Conservation (phyloP, 192 early-diverging fungal species). For the Coemansia sp. region DNA sequence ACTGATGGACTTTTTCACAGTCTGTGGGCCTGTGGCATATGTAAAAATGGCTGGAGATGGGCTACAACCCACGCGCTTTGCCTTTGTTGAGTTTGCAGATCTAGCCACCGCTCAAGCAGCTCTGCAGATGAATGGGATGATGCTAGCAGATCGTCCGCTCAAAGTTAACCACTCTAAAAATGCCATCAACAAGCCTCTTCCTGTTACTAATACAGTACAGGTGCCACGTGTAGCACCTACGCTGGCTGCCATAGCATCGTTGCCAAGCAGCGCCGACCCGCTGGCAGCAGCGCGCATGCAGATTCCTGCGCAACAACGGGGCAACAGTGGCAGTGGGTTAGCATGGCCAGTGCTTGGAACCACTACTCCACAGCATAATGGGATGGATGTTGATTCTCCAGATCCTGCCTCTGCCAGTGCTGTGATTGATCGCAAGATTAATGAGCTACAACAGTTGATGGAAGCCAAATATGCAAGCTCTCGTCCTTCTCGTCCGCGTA, state of each 20-base stretch:
- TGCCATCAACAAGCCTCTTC: slow-evolving; percentile 65
- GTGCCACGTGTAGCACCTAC: slow-evolving; percentile 18
- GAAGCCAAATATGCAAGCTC: not conserved
- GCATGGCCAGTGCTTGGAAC: slow-evolving; percentile 44
- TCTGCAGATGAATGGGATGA: slow-evolving; percentile 62
- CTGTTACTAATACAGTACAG: not conserved
- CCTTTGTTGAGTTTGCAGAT: slow-evolving; percentile 77
- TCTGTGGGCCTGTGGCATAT: slow-evolving; percentile 65
- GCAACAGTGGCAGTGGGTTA: slow-evolving; percentile 12
- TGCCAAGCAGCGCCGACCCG: slow-evolving; percentile 25
- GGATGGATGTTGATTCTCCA: not conserved
- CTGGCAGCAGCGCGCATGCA: slow-evolving; percentile 1
- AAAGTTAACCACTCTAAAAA: slow-evolving; percentile 79
- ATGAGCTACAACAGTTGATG: slow-evolving; percentile 9
- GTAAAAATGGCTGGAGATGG: slow-evolving; percentile 78
- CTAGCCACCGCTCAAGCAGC: slow-evolving; percentile 58
- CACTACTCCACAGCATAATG: slow-evolving; percentile 7
- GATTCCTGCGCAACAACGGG: not conserved
- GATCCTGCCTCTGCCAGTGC: no score
- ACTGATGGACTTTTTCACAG: slow-evolving; percentile 61
- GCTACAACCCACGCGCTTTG: slow-evolving; percentile 65
- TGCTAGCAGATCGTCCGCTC: slow-evolving; percentile 62
- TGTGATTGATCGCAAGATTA: slow-evolving; percentile 6
- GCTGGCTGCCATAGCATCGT: slow-evolving; percentile 33
- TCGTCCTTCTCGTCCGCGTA: not conserved